Conservation (phyloP, 1,284 basidiomycete genomes). For the Apiotrichum mycotoxinovorans region DNA sequence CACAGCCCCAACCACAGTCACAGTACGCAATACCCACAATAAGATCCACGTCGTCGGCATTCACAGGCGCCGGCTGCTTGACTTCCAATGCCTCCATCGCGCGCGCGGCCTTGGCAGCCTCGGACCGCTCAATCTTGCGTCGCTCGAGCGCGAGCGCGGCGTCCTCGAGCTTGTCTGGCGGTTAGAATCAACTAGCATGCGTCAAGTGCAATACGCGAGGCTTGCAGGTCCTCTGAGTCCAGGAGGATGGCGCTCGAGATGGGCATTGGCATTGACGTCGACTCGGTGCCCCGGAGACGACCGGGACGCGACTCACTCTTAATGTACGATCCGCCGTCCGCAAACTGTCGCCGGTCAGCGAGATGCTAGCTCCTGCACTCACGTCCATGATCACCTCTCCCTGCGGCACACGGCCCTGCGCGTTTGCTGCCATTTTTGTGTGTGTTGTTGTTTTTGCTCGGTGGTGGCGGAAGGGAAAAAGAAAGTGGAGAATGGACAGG, state of each 20-base stretch:
- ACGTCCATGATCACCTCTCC: conserved; percentile 47
- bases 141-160: conserved; percentile 39
- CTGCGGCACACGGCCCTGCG: conserved; percentile 37
- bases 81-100: conserved; percentile 42
- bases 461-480: background rate
- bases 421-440: conserved; percentile 21
- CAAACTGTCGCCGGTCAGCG: conserved; percentile 30
- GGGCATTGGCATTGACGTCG: too few species aligned
- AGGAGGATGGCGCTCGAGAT: too few species aligned
- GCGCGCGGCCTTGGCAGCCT: conserved; percentile 39
- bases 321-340: conserved; percentile 44
- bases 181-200: background rate
- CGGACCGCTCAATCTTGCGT: conserved; percentile 35
- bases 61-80: conserved; percentile 19
- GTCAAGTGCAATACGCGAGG: too few species aligned
- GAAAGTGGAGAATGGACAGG: background rate
- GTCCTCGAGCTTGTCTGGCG: conserved; percentile 40
- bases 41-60: conserved; percentile 38
- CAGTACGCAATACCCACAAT: conserved; percentile 33
- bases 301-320: conserved; percentile 30
- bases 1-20: too few species aligned
- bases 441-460: conserved; percentile 7
- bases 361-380: conserved; percentile 3
- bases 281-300: too few species aligned
- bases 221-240: too few species aligned